A percentile compares a stretch with the other conserved stretches of the same genome.
These are phyloP conservation scores for Nicotiana attenuata DNA, from an alignment of 257 asterid species.

Conservation along the genomic window DNA sequence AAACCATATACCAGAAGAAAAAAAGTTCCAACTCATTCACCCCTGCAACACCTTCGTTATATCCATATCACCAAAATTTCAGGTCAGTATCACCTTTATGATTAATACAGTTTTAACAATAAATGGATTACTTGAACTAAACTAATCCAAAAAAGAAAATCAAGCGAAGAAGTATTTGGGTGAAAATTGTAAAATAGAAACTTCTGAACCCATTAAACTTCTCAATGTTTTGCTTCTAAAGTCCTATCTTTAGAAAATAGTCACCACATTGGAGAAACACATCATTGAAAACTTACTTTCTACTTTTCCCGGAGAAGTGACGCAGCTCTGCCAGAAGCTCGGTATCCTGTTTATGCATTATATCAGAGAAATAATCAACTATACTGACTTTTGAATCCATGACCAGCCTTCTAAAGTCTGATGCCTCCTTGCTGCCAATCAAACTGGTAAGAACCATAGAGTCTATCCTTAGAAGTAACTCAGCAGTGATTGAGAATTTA, in stretches of 20 bases:
- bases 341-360: slow-evolving; percentile 38
- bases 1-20: background rate
- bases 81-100: background rate
- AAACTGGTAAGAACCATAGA: slow-evolving; percentile 66
- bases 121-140: background rate
- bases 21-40: background rate
- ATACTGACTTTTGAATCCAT: slow-evolving; percentile 45
- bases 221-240: background rate
- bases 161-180: background rate
- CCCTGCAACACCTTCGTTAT: background rate
- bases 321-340: slow-evolving; percentile 64
- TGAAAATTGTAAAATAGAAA: background rate
- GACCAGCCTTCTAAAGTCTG: slow-evolving; percentile 55
- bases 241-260: background rate
- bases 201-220: background rate
- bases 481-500: slow-evolving; percentile 43
- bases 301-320: slow-evolving; percentile 33
- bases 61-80: background rate
- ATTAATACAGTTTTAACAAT: background rate
- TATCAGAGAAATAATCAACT: slow-evolving; percentile 39
- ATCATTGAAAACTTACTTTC: slow-evolving; percentile 35
- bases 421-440: slow-evolving; percentile 61
- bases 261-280: background rate
- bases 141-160: background rate
- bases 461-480: slow-evolving; percentile 73